These are phyloP conservation scores for Lactarius hengduanensis DNA, from an alignment of 768 basidiomycete species.

Conservation along the genomic window DNA sequence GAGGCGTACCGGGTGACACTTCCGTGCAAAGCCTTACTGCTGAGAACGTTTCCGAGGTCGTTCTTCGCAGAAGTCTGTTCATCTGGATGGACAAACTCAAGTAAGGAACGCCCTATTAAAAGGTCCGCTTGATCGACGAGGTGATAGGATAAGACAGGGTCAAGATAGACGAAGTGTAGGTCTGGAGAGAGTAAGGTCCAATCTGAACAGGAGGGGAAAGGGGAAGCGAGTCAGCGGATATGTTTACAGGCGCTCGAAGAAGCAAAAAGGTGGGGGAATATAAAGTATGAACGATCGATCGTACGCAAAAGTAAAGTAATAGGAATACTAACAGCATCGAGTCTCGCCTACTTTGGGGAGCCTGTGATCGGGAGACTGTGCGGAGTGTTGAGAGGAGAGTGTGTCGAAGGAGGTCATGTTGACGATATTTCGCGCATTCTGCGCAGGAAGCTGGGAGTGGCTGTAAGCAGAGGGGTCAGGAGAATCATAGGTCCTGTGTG, in stretches of 20 bases:
- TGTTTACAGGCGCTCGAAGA: slow-evolving; percentile 31
- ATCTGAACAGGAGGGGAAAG: slow-evolving; percentile 46
- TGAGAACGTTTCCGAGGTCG: slow-evolving; percentile 72
- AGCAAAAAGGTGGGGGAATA: slow-evolving; percentile 39
- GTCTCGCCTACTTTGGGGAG: slow-evolving; percentile 57
- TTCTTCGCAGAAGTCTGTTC: slow-evolving; percentile 71
- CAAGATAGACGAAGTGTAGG: slow-evolving; percentile 78
- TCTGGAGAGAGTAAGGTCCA: slow-evolving; percentile 79
- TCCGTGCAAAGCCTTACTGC: slow-evolving; percentile 74
- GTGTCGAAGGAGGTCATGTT: slow-evolving; percentile 37
- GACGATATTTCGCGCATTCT: slow-evolving; percentile 29
- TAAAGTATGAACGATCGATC: slow-evolving; percentile 42
- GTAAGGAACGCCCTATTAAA: slow-evolving; percentile 67
- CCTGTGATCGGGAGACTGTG: slow-evolving; percentile 33
- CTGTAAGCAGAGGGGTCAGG: slow-evolving; percentile 33
- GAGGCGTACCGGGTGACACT: slow-evolving; percentile 69
- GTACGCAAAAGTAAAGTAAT: slow-evolving; percentile 30
- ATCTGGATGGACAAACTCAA: slow-evolving; percentile 82
- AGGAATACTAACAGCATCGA: slow-evolving; percentile 65
- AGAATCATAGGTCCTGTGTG: slow-evolving; percentile 35
- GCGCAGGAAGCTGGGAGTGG: slow-evolving; percentile 27
- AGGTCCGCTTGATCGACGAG: slow-evolving; percentile 67
- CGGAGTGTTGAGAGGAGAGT: slow-evolving; percentile 36
- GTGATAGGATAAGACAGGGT: slow-evolving; percentile 73
- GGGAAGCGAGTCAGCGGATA: slow-evolving; percentile 29